phyloP scores from a whole-genome alignment of 805 yeast species.

The Candida loeiensis region DNA sequence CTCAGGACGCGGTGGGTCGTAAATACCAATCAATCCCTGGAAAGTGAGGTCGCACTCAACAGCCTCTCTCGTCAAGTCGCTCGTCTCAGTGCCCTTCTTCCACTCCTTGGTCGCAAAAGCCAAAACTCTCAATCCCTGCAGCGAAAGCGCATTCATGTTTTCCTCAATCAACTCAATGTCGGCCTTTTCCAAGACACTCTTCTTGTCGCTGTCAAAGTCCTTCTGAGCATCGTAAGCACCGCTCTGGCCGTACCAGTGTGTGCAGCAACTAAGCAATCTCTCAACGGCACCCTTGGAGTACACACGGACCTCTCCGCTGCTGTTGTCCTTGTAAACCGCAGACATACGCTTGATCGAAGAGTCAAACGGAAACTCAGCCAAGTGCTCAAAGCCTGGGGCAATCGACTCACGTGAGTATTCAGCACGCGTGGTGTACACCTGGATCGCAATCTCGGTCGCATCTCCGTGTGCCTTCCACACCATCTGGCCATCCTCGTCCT shows the following conservation, averaged over 20 bases:
- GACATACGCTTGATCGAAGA: conserved; percentile 73
- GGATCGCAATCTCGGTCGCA: conserved; percentile 87
- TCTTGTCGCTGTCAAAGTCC: conserved; percentile 16
- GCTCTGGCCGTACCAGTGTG: conserved; percentile 45
- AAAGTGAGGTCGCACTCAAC: conserved; percentile 56
- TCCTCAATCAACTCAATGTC: conserved; percentile 43
- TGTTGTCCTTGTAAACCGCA: conserved; percentile 43
- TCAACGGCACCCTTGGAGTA: conserved; percentile 79
- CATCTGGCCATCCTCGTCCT: conserved; percentile 37
- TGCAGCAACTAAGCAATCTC: conserved; percentile 56
- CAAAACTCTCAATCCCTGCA: conserved; percentile 55
- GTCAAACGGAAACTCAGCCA: conserved; percentile 71
- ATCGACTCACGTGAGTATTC: conserved; percentile 41
- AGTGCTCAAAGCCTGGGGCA: conserved; percentile 32
- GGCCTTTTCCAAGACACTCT: conserved; percentile 35
- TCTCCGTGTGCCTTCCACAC: conserved; percentile 82
- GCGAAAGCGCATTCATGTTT: conserved; percentile 57
- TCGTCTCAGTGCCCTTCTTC: conserved; percentile 9
- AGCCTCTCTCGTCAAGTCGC: conserved; percentile 23
- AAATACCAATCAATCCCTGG: conserved; percentile 70
- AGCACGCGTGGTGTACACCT: conserved; percentile 66
- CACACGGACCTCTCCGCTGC: conserved; percentile 24
- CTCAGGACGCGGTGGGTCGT: conserved; percentile 76
- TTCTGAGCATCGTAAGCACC: conserved; percentile 17
- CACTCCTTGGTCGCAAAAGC: conserved; percentile 55